Percentiles rank a stretch among this genome's conserved stretches.
phyloP scores from a whole-genome alignment of 768 basidiomycete species.

The Hygrophoropsis aurantiaca region DNA sequence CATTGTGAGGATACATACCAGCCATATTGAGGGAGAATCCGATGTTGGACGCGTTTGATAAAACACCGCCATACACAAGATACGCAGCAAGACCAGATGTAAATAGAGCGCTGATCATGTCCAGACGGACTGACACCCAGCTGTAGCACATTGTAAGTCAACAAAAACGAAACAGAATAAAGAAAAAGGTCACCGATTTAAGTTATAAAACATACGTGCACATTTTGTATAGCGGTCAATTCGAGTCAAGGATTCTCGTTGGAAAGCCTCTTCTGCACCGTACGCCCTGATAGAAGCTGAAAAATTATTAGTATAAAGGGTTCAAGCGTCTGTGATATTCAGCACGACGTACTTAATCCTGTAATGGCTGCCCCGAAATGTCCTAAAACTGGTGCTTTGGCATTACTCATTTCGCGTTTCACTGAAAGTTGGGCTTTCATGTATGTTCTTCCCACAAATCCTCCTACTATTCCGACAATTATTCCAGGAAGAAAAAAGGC shows the following conservation, averaged over 20 bases:
- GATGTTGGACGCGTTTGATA: conserved; percentile 37
- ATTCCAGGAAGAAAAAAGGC: conserved; percentile 40
- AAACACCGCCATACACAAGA: conserved; percentile 46
- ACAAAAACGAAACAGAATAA: neutral
- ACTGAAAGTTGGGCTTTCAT: conserved; percentile 55
- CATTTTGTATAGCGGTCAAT: conserved; percentile 48
- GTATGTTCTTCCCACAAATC: conserved; percentile 47
- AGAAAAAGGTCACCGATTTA: conserved; percentile 37
- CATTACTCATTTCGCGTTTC: conserved; percentile 58
- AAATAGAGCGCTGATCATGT: conserved; percentile 53
- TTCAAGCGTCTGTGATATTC: neutral
- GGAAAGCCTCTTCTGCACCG: conserved; percentile 46
- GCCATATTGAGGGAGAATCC: conserved; percentile 44
- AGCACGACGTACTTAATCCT: conserved; percentile 39
- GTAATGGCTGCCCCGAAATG: conserved; percentile 53
- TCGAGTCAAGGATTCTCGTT: conserved; percentile 39
- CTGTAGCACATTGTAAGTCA: conserved; percentile 18
- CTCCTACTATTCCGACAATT: conserved; percentile 37
- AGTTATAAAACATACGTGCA: conserved; percentile 44
- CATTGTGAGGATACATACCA: conserved; percentile 20
- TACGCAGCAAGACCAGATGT: conserved; percentile 49
- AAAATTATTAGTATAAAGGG: too few species aligned
- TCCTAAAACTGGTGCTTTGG: conserved; percentile 48
- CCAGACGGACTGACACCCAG: conserved; percentile 55
- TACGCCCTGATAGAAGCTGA: conserved; percentile 52